phyloP scores from a whole-genome alignment of 1,284 basidiomycete species.

The Volvariella volvacea region DNA sequence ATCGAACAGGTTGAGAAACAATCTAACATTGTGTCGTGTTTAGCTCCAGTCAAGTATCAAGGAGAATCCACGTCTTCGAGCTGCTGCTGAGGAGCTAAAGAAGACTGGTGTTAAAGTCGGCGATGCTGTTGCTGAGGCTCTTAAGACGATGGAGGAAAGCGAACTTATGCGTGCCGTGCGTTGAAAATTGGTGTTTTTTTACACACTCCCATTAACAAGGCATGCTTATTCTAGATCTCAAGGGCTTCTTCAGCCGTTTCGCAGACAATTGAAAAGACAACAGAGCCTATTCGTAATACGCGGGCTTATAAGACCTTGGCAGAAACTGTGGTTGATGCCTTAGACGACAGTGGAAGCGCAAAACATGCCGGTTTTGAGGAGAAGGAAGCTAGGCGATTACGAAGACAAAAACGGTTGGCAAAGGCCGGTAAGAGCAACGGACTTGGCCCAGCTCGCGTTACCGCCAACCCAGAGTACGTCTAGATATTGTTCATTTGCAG shows the following conservation, averaged over 20 bases:
- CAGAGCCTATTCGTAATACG: conserved; percentile 92
- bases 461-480: conserved; percentile 75
- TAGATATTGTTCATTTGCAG: too few relatives aligned
- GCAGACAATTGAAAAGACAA: conserved; percentile 73
- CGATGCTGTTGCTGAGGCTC: conserved; percentile 88
- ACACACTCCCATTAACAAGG: neutral
- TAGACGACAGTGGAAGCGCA: conserved; percentile 90
- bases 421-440: conserved; percentile 76
- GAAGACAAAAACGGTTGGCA: conserved; percentile 68
- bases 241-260: conserved; percentile 76
- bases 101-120: conserved; percentile 89
- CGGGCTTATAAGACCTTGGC: conserved; percentile 90
- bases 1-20: too few relatives aligned
- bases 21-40: too few relatives aligned
- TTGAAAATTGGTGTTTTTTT: conserved; percentile 8
- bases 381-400: conserved; percentile 76
- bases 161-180: conserved; percentile 82
- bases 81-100: conserved; percentile 87
- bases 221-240: conserved; percentile 54
- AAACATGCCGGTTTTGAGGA: conserved; percentile 94
- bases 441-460: conserved; percentile 42
- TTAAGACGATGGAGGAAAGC: conserved; percentile 91
- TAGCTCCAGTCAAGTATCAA: conserved; percentile 92
- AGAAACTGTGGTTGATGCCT: conserved; percentile 84
- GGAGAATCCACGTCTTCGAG: conserved; percentile 89